Evolutionary conservation across 2,329 filamentous ascomycete species (phyloP), one percentile per base, ranked within the genome.

Genomic region (Immersiporthe knoxdaviesiana): DNA sequence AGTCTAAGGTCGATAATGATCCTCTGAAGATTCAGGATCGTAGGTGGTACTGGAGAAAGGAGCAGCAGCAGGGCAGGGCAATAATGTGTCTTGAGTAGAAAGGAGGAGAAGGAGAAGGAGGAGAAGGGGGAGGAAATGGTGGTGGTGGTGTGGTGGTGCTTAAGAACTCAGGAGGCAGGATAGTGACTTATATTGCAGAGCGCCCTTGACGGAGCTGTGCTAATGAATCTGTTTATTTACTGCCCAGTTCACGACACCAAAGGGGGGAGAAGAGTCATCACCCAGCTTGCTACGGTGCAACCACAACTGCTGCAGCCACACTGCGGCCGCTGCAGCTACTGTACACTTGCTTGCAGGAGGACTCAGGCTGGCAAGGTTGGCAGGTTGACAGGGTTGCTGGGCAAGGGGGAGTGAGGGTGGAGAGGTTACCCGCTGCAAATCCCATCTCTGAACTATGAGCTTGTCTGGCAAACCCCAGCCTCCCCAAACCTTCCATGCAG

Each of bases 191-290:
- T 47, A 47, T 47, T 47, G 44, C 44, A 47, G 44, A 47, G 44
- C 39, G 37, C 8, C 21, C 44, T 47, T 47, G 10, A 11, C 16
- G 18, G 44, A 44, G 16, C 8, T 18, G 44, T 47, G 44, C 18
- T 47, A 47, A 47, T 47, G 44, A 47, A n/a, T 47, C n/a, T 47
- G 44, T 47, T 47, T 47, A 47, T 47, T 47, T 47, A 47, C 44
- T 47, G 44, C 44, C 44, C 44, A 47, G n/a, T 47, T 47, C 44
- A 47, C 11, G 44, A 21, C 44, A 47, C 44, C 44, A 47, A 47
- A 18, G 44, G 44, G n/a, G 44, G n/a, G 16, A 44, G 21, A 47
- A 47, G 44, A 47, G 44, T 47, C 44, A 47, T 47, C 44, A n/a
- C n/a, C 18, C 18, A 47, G 7, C 18, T n/a, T n/a, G 18, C 44